A percentile compares a stretch with the other conserved stretches of the same genome.
These are phyloP conservation scores for Coemansia sp. DNA, from an alignment of 192 early-diverging fungal species.

Conservation along the genomic window DNA sequence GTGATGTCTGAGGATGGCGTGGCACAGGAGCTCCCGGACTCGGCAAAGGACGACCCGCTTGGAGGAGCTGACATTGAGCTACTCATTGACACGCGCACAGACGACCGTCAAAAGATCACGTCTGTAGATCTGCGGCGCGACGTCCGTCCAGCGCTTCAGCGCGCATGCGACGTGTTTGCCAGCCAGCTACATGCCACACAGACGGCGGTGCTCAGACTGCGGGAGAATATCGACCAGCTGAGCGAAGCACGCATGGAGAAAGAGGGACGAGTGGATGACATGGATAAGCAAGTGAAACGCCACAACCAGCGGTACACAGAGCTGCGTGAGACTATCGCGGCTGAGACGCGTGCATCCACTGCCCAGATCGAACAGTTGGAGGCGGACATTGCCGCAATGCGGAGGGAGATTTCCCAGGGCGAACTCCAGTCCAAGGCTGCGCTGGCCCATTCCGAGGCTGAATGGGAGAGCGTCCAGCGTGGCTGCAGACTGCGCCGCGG, in stretches of 20 bases:
- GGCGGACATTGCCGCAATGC: constrained; percentile 50
- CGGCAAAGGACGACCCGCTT: constrained; percentile 38
- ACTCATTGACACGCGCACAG: constrained; percentile 28
- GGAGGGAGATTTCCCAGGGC: constrained; percentile 42
- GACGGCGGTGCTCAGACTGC: constrained; percentile 36
- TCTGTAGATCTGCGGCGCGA: constrained; percentile 49
- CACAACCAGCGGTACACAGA: constrained; percentile 51
- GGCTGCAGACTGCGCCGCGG: constrained; percentile 45
- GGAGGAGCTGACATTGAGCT: constrained; percentile 49
- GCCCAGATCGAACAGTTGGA: constrained; percentile 53
- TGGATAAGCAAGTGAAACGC: constrained; percentile 47
- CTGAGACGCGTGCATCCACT: constrained; percentile 37
- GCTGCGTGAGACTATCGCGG: constrained; percentile 41
- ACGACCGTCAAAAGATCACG: constrained; percentile 40
- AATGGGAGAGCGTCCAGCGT: constrained; percentile 54
- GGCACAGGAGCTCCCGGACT: constrained; percentile 9
- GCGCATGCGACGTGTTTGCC: constrained; percentile 45
- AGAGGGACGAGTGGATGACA: constrained; percentile 45
- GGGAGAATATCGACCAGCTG: constrained; percentile 48
- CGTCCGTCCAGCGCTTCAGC: constrained; percentile 48
- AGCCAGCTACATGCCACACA: constrained; percentile 49
- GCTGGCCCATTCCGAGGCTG: constrained; percentile 44
- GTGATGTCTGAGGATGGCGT: constrained; percentile 16
- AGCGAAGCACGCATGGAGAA: constrained; percentile 49
- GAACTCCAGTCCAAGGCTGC: constrained; percentile 51